These are phyloP conservation scores for Xylaria grammica DNA, from an alignment of 495 filamentous ascomycete species.

Conservation along the genomic window DNA sequence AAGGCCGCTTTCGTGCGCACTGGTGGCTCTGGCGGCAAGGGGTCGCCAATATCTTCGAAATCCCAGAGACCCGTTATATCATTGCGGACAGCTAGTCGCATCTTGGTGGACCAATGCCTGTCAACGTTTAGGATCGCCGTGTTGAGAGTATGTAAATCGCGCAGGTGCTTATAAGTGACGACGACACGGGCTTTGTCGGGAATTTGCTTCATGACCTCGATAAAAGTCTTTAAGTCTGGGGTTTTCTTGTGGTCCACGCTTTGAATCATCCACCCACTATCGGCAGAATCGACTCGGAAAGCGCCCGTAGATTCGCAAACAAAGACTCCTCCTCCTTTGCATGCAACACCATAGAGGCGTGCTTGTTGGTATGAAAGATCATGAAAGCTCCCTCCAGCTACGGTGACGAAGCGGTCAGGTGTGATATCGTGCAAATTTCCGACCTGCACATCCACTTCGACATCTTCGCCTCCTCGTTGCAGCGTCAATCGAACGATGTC, in stretches of 20 bases:
- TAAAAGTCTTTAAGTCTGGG: constrained; percentile 84
- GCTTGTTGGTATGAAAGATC: constrained; percentile 96
- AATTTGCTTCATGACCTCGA: constrained; percentile 87
- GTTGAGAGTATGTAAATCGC: constrained; percentile 91
- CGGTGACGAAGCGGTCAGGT: constrained; percentile 92
- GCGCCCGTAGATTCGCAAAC: constrained; percentile 95
- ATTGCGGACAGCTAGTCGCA: constrained; percentile 92
- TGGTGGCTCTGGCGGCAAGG: constrained; percentile 73
- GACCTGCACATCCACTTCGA: constrained; percentile 84
- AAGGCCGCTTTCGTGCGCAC: constrained; percentile 82
- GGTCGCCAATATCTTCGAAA: constrained; percentile 81
- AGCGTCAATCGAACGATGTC: constrained; percentile 74
- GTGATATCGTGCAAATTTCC: constrained; percentile 94
- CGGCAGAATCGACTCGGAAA: constrained; percentile 88
- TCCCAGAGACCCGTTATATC: constrained; percentile 93
- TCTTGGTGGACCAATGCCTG: constrained; percentile 91
- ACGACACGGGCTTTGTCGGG: constrained; percentile 91
- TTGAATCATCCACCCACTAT: constrained; percentile 93
- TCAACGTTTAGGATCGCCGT: constrained; percentile 93
- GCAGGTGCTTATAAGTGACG: constrained; percentile 91
- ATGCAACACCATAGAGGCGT: constrained; percentile 88
- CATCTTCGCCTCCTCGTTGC: constrained; percentile 84
- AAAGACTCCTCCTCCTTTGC: constrained; percentile 77
- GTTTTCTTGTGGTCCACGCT: constrained; percentile 86
- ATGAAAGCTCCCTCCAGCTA: constrained; percentile 93